Evolutionary conservation across 2,329 filamentous ascomycete species (phyloP).

Genomic region (Fusarium siculi): DNA sequence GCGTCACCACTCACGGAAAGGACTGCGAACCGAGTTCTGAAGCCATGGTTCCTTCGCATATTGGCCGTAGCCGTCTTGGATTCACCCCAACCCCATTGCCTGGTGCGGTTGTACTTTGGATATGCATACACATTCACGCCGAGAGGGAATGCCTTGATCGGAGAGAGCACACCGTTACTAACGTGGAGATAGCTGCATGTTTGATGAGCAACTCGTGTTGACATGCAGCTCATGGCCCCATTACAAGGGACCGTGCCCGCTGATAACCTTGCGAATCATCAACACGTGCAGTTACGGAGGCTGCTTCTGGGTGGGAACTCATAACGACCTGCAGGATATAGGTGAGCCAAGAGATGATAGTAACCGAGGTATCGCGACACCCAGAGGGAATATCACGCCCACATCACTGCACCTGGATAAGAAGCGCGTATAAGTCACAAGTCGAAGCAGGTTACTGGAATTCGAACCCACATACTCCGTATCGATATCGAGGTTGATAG

Average conservation of each 20-base stretch:
- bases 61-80: slow-evolving; percentile 1
- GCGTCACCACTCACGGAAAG: slow-evolving; percentile 5
- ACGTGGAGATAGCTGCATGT: slow-evolving; percentile 33
- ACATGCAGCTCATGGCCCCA: slow-evolving; percentile 33
- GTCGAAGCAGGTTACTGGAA: background rate
- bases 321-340: slow-evolving; percentile 14
- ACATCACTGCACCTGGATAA: background rate
- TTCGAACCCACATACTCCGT: background rate
- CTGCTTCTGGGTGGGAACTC: slow-evolving; percentile 10
- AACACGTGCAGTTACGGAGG: slow-evolving; percentile 26
- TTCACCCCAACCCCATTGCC: background rate
- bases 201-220: slow-evolving; percentile 33
- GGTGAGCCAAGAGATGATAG: slow-evolving; percentile 16
- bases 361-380: slow-evolving; percentile 9
- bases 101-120: slow-evolving; percentile 17
- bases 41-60: background rate
- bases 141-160: slow-evolving; percentile 11
- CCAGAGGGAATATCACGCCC: background rate
- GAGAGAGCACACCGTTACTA: slow-evolving; percentile 11
- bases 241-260: slow-evolving; percentile 20
- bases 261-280: slow-evolving; percentile 24
- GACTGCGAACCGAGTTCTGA: slow-evolving; percentile 3
- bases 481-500: background rate
- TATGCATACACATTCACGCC: slow-evolving; percentile 17
- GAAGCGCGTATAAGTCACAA: slow-evolving; percentile 3